Evolutionary conservation across 192 early-diverging fungal genomes (phyloP), one percentile per base, ranked within the genome.

Genomic region (Gamsiella multidivaricata): DNA sequence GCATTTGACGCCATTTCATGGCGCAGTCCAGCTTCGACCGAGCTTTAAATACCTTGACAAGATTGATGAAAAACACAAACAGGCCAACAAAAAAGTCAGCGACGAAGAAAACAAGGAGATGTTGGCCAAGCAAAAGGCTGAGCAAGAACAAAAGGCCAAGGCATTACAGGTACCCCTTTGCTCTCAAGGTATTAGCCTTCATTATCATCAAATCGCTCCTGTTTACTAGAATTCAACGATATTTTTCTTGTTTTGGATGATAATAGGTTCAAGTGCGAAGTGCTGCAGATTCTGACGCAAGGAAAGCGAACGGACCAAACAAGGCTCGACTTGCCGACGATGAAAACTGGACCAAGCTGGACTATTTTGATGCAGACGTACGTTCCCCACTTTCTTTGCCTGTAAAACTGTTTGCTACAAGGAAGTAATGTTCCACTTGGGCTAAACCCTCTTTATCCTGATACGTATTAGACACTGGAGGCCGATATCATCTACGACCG

Each of bases 1-100:
- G 61, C 97, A 99, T 69, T 60, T 99, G 58, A 94, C 94, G 6
- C 91, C 92, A 2, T 76, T 99, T 33, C 61, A 78, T 11, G 84
- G 90, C 33, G 70, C 89, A 5, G 83, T 95, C 12, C 96, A 98
- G 79, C 79, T 99, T 62, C 90, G 94, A 1, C 96, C 97, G 11
- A 92, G 89, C 23, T 88, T 99, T 39, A 91, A 90, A 59, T 97
- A 99, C 75, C 81, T 97, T 28, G 96, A 98, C 66, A 91, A 93
- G 70, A 94, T 96, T 70, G 87, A 89, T 31, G 94, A 95, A 47
- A 97, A 96, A 68, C 82, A 85, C 52, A 89, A 88, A 53, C 89
- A 87, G 26, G 89, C 90, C 6, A 87, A 73, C 54, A 90, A 91
- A 59, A 81, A 89, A 67, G 87, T 90, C 64, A 62, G 80, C 63